These are phyloP conservation scores for Collybia sordida DNA, from an alignment of 768 basidiomycete genomes.

Conservation along the genomic window DNA sequence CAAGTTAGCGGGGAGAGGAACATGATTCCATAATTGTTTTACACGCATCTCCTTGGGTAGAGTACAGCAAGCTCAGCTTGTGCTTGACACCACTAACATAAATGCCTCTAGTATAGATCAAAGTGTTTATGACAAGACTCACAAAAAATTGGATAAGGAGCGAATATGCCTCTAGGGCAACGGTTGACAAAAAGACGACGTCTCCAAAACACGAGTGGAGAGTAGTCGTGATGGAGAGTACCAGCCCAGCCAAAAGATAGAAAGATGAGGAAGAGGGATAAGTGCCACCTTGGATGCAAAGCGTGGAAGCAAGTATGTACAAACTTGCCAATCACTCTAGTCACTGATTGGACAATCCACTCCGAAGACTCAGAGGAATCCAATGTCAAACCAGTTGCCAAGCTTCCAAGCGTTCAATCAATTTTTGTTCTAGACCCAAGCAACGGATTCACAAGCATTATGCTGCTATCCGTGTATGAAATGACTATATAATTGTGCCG, in stretches of 20 bases:
- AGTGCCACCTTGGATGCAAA: neutral
- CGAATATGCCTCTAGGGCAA: slow-evolving; percentile 45
- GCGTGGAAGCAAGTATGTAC: slow-evolving; percentile 16
- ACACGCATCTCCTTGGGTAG: slow-evolving; percentile 18
- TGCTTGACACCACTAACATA: no score
- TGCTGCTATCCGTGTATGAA: no score
- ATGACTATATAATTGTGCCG: no score
- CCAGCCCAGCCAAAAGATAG: slow-evolving; percentile 25
- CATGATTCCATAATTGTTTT: slow-evolving; percentile 29
- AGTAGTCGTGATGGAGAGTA: slow-evolving; percentile 24
- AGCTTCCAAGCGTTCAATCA: no score
- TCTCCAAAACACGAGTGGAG: slow-evolving; percentile 22
- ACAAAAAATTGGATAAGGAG: slow-evolving; percentile 12
- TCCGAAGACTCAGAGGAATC: no score
- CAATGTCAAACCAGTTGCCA: no score
- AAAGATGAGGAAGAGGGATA: slow-evolving; percentile 3
- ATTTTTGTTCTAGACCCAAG: no score
- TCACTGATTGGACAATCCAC: no score
- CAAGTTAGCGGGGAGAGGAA: slow-evolving; percentile 32
- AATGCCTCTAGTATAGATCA: neutral
- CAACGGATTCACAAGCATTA: no score
- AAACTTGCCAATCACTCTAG: slow-evolving; percentile 12
- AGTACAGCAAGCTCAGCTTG: no score
- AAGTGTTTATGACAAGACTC: neutral
- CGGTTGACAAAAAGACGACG: slow-evolving; percentile 8